Percentiles rank a stretch among this genome's conserved stretches.
phyloP scores from a whole-genome alignment of 1,284 basidiomycete species.

The Pascua guehoae region DNA sequence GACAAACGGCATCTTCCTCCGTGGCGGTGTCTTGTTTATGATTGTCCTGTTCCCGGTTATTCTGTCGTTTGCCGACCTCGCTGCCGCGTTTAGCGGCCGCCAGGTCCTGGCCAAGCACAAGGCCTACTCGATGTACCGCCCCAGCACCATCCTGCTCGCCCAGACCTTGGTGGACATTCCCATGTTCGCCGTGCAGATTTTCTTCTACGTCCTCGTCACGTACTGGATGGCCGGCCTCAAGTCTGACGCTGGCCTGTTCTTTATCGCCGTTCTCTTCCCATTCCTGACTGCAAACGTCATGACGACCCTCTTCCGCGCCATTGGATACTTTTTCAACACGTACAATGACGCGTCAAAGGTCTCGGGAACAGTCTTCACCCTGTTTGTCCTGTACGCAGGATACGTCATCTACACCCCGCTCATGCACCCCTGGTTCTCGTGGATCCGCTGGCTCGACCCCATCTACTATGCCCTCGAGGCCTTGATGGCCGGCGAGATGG shows the following conservation, averaged over 20 bases:
- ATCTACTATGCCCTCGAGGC: conserved; percentile 39
- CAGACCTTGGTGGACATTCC: conserved; percentile 60
- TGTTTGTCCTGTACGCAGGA: conserved; percentile 35
- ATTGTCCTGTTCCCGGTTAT: conserved; percentile 52
- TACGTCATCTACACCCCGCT: conserved; percentile 40
- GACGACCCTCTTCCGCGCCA: conserved; percentile 40
- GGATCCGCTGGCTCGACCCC: conserved; percentile 31
- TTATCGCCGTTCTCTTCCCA: conserved; percentile 37
- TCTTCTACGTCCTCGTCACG: conserved; percentile 47
- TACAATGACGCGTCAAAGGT: conserved; percentile 47
- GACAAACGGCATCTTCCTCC: conserved; percentile 62
- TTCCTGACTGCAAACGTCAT: conserved; percentile 30
- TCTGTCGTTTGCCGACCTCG: conserved; percentile 62
- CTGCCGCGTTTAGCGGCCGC: conserved; percentile 65
- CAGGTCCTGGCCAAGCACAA: conserved; percentile 62
- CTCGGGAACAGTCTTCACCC: conserved; percentile 35
- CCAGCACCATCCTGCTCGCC: conserved; percentile 56
- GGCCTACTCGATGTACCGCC: conserved; percentile 49
- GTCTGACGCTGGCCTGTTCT: conserved; percentile 37
- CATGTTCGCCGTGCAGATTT: conserved; percentile 46
- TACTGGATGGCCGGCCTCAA: conserved; percentile 42
- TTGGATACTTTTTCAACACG: conserved; percentile 38
- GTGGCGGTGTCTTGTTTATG: conserved; percentile 64
- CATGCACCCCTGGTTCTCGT: conserved; percentile 36
- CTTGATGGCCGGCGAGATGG: conserved; percentile 51